A percentile compares a stretch with the other conserved stretches of the same genome.
These are phyloP conservation scores for Trametes villosa DNA, from an alignment of 768 basidiomycete species.

Conservation along the genomic window DNA sequence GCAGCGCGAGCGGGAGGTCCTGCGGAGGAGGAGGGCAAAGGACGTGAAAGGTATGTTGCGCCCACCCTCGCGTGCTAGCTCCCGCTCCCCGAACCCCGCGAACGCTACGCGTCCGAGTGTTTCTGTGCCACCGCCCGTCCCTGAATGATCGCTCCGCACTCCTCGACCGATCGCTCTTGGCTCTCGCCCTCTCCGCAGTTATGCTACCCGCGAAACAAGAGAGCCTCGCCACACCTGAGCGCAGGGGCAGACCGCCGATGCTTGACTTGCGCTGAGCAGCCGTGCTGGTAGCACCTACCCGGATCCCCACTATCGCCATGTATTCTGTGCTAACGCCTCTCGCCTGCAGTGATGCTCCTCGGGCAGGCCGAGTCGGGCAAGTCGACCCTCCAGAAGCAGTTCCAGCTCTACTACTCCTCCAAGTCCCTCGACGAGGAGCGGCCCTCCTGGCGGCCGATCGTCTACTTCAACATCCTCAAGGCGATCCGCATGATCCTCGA, in stretches of 20 bases:
- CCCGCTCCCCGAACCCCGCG: neutral
- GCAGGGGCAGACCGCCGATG: too few relatives aligned
- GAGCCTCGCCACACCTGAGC: too few relatives aligned
- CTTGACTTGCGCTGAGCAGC: too few relatives aligned
- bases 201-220: too few relatives aligned
- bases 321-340: neutral
- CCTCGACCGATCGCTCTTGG: neutral
- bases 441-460: constrained; percentile 48
- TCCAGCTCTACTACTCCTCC: constrained; percentile 77
- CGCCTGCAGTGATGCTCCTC: constrained; percentile 34
- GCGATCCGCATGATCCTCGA: constrained; percentile 76
- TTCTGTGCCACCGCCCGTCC: neutral
- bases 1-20: constrained; percentile 33
- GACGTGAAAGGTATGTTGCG: constrained; percentile 34
- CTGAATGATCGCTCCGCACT: neutral
- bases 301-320: too few relatives aligned
- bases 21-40: constrained; percentile 22
- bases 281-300: too few relatives aligned
- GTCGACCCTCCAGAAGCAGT: constrained; percentile 84
- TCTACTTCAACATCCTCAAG: constrained; percentile 61
- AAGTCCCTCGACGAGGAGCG: constrained; percentile 43
- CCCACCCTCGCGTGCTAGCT: neutral
- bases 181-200: too few relatives aligned
- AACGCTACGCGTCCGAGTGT: neutral
- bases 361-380: constrained; percentile 58